Percentiles rank a stretch among this genome's conserved stretches.
Evolutionary conservation across 352 stramenopile genomes (phyloP).

Genomic region (Plasmopara viticola): DNA sequence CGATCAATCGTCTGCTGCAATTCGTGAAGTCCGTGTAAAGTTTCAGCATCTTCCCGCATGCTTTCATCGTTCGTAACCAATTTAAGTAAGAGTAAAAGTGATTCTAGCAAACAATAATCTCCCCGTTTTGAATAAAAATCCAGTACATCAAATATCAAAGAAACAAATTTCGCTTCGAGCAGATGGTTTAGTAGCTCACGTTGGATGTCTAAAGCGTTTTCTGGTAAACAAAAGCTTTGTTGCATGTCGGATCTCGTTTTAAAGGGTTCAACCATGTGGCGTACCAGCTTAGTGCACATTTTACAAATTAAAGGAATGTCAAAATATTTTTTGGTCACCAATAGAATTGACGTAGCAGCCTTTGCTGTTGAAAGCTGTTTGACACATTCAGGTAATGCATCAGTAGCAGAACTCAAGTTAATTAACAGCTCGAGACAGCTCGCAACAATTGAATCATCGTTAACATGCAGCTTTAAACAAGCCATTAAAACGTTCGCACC

Average conservation of each 20-base stretch:
- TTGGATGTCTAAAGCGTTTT: constrained; percentile 4
- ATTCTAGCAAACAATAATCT: constrained; percentile 12
- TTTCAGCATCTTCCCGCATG: constrained; percentile 23
- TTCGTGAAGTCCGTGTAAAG: constrained; percentile 24
- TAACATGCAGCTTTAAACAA: constrained; percentile 17
- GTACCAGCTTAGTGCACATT: constrained; percentile 16
- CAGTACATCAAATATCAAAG: constrained; percentile 23
- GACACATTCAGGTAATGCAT: constrained; percentile 6
- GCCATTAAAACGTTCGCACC: constrained; percentile 12
- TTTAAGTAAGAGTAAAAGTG: constrained; percentile 30
- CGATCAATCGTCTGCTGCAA: constrained; percentile 24
- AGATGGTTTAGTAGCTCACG: constrained; percentile 17
- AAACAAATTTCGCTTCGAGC: constrained; percentile 14
- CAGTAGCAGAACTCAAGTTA: constrained; percentile 1
- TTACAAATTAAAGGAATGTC: constrained; percentile 11
- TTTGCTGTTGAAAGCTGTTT: constrained; percentile 6
- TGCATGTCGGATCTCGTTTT: not conserved
- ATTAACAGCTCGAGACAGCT: constrained; percentile 11
- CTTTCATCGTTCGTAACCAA: constrained; percentile 25
- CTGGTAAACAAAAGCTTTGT: not conserved
- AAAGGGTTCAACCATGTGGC: constrained; percentile 13
- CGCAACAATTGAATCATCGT: constrained; percentile 12
- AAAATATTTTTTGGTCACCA: constrained; percentile 10
- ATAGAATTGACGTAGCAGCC: constrained; percentile 8
- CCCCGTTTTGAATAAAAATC: constrained; percentile 16